Evolutionary conservation across 305 asterid species (phyloP), one percentile per base, ranked within the genome.

Genomic region (Fraxinus angustifolia): DNA sequence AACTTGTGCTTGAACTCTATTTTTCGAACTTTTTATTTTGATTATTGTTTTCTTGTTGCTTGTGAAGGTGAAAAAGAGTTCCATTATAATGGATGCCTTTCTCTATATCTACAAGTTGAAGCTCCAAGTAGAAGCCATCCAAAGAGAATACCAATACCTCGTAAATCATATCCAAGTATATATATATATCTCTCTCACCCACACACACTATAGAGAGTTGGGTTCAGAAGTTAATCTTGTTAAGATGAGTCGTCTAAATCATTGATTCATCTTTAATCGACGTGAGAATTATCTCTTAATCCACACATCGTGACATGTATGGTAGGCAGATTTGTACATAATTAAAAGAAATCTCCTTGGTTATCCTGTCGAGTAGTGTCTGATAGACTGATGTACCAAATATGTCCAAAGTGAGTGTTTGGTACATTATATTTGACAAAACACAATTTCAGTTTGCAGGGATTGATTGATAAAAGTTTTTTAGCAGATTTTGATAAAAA

Each of bases 71-170:
- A 90, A 89, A 77, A 89, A 80, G 89, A 89, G 90, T 73, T 82
- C 88, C 30, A 87, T 88, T 67, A 75, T 92, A 85, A 79, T 67
- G 88, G 94, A 92, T 85, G 92, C 95, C 82, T 84, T 82, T 58
- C 81, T 83, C 62, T 87, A 91, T 86, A 91, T 91, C 87, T 71
- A 84, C 88, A 87, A 89, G 81, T 76, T 92, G 85, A 87, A 81
- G 86, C 91, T 89, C 83, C 93, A 88, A 86, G 86, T 91, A 8
- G 90, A 90, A 75, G 95, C 92, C 50, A 84, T 91, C 76, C 79
- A 71, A 78, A 85, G 85, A 75, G 90, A 92, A 79, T 87, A 80
- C 85, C 90, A 89, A 68, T 36, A 84, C 84, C 91, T 88, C n/a
- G 72, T 82, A 0, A 83, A 82, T 31, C 89, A 87, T 36, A 62